Base-by-base conservation (phyloP, 805 yeast genomes). In the Pichia sporocuriosa region DNA sequence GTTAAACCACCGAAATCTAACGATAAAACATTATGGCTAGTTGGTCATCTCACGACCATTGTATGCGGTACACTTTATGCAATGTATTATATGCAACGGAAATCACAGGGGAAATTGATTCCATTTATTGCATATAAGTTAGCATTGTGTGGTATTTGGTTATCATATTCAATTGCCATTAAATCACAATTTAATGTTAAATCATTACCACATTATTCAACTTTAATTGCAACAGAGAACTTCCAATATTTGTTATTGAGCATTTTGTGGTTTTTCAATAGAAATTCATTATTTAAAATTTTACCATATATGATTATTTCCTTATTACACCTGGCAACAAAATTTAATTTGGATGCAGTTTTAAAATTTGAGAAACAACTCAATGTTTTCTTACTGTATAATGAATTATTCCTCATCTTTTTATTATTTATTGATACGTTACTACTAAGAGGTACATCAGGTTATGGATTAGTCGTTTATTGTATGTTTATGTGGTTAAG, bases 201-300 rank as follows among this genome's bases (percentile, higher is more conserved):
- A 23, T 52, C 66, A 5, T 67, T 72, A 39, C 94, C 95, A 6
- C 69, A 79, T 5, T 70, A 77, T 55, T 72, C 73, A 42, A 75
- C 79, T 4, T 65, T 88, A 56, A 55, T 85, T 41, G 79, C 88
- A 9, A 75, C 86, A 20, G 86, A 77, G 50, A 84, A 84, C 57
- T 83, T 83, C 67, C 96, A 86, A 61, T 76, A 74, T 54, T 63
- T 79, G 41, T 47, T 74, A 3, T 60, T 83, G 42, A 73, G 79
- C 0, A 22, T 57, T 3, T 62, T 77, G 16, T 84, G 90, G 90
- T 55, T 76, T 36, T 59, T 81, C 42, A 75, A 81, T 30, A 76
- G 84, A 62, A 69, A 72, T 46, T 79, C 88, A 1, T 61, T 75
- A 5, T 81, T 79, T 64, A 83, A 82, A 56, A 51, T 84, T 33